Conservation (phyloP, 441 rosid genomes). For the Euphorbia schlechtendalii region DNA sequence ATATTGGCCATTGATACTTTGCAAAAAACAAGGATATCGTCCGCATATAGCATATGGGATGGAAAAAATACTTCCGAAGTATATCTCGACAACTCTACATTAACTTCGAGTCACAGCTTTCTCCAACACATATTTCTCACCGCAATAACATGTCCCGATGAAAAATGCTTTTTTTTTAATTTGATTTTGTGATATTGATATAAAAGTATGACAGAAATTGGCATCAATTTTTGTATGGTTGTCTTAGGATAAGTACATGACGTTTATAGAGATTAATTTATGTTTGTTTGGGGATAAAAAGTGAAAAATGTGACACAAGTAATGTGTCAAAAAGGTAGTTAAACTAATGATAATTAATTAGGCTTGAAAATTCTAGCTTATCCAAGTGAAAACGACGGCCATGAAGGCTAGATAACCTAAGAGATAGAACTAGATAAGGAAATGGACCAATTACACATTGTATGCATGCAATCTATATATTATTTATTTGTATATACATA, state of each 20-base stretch:
- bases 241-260: constrained; percentile 22
- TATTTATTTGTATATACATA: too few relatives aligned
- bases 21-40: too few relatives aligned
- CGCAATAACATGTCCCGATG: too few relatives aligned
- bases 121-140: too few relatives aligned
- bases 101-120: too few relatives aligned
- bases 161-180: too few relatives aligned
- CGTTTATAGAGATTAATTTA: neutral
- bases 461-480: too few relatives aligned
- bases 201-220: neutral
- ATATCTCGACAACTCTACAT: too few relatives aligned
- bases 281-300: constrained; percentile 1
- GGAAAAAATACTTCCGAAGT: too few relatives aligned
- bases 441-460: neutral
- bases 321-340: neutral
- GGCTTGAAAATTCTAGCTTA: neutral
- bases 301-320: neutral
- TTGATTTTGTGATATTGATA: neutral
- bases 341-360: neutral
- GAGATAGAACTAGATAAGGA: constrained; percentile 10
- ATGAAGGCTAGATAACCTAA: constrained; percentile 8
- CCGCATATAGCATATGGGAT: too few relatives aligned
- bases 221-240: constrained; percentile 22
- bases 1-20: too few relatives aligned
- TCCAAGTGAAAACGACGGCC: constrained; percentile 10